Evolutionary conservation across 2,329 filamentous ascomycete species (phyloP).

Genomic region (Phaeosphaeriaceae sp.): DNA sequence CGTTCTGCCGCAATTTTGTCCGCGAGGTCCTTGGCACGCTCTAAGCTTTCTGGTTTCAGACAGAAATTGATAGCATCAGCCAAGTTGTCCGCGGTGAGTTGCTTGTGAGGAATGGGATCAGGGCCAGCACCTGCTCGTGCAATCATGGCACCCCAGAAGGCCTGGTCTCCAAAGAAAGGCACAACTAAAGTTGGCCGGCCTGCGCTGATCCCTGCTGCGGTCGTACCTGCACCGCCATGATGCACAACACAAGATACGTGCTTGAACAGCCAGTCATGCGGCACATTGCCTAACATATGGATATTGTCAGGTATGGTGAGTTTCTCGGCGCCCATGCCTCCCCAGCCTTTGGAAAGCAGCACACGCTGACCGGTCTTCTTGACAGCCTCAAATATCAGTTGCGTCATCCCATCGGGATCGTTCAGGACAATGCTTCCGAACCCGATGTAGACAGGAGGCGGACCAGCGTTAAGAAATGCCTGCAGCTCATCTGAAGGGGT

Average conservation of each 20-base stretch:
- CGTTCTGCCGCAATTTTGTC: constrained; percentile 32
- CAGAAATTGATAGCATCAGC: constrained; percentile 56
- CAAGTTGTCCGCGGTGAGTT: constrained; percentile 53
- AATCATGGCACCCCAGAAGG: constrained; percentile 63
- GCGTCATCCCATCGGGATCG: constrained; percentile 34
- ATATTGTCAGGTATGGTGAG: constrained; percentile 67
- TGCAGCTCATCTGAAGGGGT: constrained; percentile 24
- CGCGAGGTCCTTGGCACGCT: constrained; percentile 28
- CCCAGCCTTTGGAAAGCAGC: constrained; percentile 83
- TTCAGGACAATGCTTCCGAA: constrained; percentile 42
- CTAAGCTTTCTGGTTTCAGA: constrained; percentile 44
- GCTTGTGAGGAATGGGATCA: constrained; percentile 55
- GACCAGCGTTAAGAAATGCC: constrained; percentile 31
- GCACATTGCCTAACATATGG: constrained; percentile 70
- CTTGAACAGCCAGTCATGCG: constrained; percentile 80
- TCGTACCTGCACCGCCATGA: constrained; percentile 74
- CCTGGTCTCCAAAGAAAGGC: constrained; percentile 66
- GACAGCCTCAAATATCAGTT: constrained; percentile 35
- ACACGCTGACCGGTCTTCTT: constrained; percentile 68
- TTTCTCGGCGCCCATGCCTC: constrained; percentile 72
- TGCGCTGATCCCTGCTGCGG: constrained; percentile 58
- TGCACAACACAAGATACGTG: constrained; percentile 81
- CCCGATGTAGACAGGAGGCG: constrained; percentile 40
- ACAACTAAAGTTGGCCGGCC: constrained; percentile 59
- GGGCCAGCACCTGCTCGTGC: constrained; percentile 60